Conservation (phyloP, 1,139 yeast species). For the Hansenula lynferdii region DNA sequence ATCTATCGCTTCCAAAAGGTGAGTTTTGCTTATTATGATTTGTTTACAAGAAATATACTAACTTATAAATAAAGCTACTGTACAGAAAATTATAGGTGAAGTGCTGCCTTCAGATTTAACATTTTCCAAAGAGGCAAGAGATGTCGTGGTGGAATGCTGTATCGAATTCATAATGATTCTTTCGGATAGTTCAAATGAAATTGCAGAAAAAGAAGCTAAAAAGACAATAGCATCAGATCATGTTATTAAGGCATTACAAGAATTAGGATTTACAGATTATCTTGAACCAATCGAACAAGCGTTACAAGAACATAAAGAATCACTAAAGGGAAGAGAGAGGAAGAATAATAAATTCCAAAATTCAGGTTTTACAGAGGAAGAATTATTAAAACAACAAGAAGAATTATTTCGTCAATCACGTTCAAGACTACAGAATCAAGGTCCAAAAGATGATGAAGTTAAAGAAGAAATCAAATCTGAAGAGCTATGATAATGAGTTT, state of each 20-base stretch:
- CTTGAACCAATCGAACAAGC: conserved; percentile 80
- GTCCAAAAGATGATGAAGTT: conserved; percentile 26
- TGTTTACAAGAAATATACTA: conserved; percentile 5
- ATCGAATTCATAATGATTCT: conserved; percentile 94
- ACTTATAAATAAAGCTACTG: conserved; percentile 62
- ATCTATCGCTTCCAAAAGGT: conserved; percentile 29
- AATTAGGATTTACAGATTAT: conserved; percentile 83
- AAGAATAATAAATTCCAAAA: conserved; percentile 91
- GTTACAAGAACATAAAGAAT: conserved; percentile 81
- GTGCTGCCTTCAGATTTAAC: conserved; percentile 82
- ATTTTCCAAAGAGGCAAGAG: conserved; percentile 91
- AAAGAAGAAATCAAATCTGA: conserved; percentile 29
- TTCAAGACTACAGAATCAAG: conserved; percentile 56
- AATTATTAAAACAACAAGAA: conserved; percentile 66
- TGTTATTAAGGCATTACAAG: conserved; percentile 85
- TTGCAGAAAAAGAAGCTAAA: conserved; percentile 94
- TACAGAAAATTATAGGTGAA: conserved; percentile 89
- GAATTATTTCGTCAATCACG: conserved; percentile 87
- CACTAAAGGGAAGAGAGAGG: conserved; percentile 83
- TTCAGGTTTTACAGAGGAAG: conserved; percentile 79
- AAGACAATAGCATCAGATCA: conserved; percentile 97
- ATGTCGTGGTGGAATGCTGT: conserved; percentile 92
- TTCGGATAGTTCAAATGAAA: conserved; percentile 90
- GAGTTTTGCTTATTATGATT: conserved; percentile 6
- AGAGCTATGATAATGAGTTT: background rate